A percentile compares a stretch with the other conserved stretches of the same genome.
phyloP scores from a whole-genome alignment of 2,329 filamentous ascomycete genomes.

The Penicillium hordei region DNA sequence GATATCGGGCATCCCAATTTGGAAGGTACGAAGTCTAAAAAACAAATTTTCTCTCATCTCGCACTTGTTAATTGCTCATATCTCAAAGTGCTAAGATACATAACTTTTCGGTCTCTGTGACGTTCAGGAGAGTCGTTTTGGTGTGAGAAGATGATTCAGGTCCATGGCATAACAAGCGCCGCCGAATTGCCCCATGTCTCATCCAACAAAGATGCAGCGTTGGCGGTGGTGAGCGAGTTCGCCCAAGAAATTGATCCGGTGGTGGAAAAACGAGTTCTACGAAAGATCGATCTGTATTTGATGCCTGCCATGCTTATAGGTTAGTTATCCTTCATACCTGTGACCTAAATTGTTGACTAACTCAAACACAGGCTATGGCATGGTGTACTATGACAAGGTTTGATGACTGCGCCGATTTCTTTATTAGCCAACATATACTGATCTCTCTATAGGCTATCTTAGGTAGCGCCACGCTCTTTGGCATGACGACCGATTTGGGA shows the following conservation, averaged over 20 bases:
- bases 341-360: background rate
- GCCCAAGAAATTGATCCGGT: slow-evolving; percentile 52
- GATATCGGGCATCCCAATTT: slow-evolving; percentile 20
- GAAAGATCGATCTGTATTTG: slow-evolving; percentile 67
- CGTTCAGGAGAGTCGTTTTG: background rate
- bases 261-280: slow-evolving; percentile 57
- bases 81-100: background rate
- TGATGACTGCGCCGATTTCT: background rate
- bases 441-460: slow-evolving; percentile 60
- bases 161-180: slow-evolving; percentile 17
- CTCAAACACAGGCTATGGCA: slow-evolving; percentile 51
- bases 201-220: slow-evolving; percentile 55
- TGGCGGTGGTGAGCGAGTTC: slow-evolving; percentile 59
- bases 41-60: slow-evolving; percentile 13
- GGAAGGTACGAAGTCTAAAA: slow-evolving; percentile 18
- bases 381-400: slow-evolving; percentile 70
- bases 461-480: slow-evolving; percentile 70
- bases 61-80: background rate
- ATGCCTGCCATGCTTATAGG: slow-evolving; percentile 67
- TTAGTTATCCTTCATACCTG: slow-evolving; percentile 9
- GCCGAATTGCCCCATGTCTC: slow-evolving; percentile 3
- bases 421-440: background rate
- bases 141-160: slow-evolving; percentile 21
- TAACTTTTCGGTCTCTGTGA: background rate
- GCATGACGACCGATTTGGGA: slow-evolving; percentile 68